These are phyloP conservation scores for Linanthus parryae DNA, from an alignment of 148 eudicot genomes.

Conservation along the genomic window DNA sequence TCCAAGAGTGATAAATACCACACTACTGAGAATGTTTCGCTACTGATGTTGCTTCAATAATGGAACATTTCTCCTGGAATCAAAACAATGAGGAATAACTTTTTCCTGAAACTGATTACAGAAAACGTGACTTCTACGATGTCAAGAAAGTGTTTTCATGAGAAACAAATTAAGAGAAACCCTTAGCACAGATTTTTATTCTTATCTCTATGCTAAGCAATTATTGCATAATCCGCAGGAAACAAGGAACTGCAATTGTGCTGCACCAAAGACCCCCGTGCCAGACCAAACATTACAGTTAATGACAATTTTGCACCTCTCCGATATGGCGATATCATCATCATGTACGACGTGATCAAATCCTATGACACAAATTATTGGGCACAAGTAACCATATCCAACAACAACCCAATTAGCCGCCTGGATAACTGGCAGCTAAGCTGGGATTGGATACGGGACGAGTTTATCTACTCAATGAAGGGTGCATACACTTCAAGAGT, in stretches of 20 bases:
- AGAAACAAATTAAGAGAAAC: too few relatives aligned
- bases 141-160: too few relatives aligned
- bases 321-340: slow-evolving; percentile 45
- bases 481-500: slow-evolving; percentile 49
- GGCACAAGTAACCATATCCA: slow-evolving; percentile 53
- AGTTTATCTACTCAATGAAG: slow-evolving; percentile 53
- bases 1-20: too few relatives aligned
- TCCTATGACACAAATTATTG: slow-evolving; percentile 35
- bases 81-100: too few relatives aligned
- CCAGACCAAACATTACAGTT: slow-evolving; percentile 3
- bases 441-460: slow-evolving; percentile 61
- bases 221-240: slow-evolving; percentile 13
- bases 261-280: slow-evolving; percentile 29
- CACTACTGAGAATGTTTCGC: too few relatives aligned
- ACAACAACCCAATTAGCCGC: slow-evolving; percentile 40
- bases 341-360: slow-evolving; percentile 45
- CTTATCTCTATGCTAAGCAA: too few relatives aligned
- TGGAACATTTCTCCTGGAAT: too few relatives aligned
- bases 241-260: slow-evolving; percentile 25
- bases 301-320: slow-evolving; percentile 22
- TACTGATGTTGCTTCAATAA: too few relatives aligned
- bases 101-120: too few relatives aligned
- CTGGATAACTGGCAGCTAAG: slow-evolving; percentile 51
- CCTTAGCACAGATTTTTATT: too few relatives aligned
- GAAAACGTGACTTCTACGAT: too few relatives aligned